Percentiles rank a stretch among this genome's conserved stretches.
Evolutionary conservation across 2,329 filamentous ascomycete genomes (phyloP).

Genomic region (Diplodia sapinea): DNA sequence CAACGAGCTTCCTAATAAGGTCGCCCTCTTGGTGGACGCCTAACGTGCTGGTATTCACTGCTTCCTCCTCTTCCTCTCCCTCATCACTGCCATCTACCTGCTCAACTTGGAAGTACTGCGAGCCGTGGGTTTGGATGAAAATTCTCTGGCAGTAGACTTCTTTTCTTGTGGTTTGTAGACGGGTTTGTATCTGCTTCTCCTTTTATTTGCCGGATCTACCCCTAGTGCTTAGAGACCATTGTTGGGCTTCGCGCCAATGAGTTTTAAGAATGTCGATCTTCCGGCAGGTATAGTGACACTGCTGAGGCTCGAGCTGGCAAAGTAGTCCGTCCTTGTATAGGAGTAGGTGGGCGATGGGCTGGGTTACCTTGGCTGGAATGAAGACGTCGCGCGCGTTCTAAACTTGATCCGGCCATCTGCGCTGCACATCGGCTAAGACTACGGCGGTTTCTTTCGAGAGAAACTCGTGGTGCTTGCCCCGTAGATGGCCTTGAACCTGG

Average conservation of each 20-base stretch:
- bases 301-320: neutral
- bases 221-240: neutral
- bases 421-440: neutral
- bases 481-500: neutral
- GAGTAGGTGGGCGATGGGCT: neutral
- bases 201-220: neutral
- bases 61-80: neutral
- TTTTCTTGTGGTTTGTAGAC: neutral
- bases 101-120: neutral
- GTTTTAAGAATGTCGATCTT: neutral
- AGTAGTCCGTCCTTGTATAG: neutral
- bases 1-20: too few species aligned
- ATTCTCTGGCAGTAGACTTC: neutral
- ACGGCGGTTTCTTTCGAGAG: neutral
- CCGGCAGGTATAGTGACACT: neutral
- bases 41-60: neutral
- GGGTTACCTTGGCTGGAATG: neutral
- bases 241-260: neutral
- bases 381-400: neutral
- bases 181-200: neutral
- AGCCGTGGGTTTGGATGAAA: neutral
- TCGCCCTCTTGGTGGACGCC: neutral
- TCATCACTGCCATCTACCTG: neutral
- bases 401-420: neutral
- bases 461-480: neutral